Percentiles rank a stretch among this genome's conserved stretches.
phyloP scores from a whole-genome alignment of 2,329 filamentous ascomycete genomes.

The Mollisiaceae sp. region DNA sequence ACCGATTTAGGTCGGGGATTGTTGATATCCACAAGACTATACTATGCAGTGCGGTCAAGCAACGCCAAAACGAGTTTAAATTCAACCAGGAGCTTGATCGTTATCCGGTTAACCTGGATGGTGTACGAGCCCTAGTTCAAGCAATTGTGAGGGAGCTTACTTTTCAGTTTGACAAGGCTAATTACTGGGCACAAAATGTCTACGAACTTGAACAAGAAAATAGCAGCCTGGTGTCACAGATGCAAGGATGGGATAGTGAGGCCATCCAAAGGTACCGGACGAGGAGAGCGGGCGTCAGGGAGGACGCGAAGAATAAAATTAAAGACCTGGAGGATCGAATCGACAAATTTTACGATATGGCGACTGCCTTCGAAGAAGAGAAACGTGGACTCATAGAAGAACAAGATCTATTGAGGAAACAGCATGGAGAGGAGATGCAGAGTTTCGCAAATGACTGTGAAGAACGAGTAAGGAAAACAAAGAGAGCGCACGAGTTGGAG shows the following conservation, averaged over 20 bases:
- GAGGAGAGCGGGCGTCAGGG: not conserved
- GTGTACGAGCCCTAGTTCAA: not conserved
- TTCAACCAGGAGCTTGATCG: not conserved
- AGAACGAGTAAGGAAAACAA: not conserved
- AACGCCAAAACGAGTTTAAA: not conserved
- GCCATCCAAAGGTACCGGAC: not conserved
- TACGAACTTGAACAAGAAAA: not conserved
- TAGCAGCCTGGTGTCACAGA: not conserved
- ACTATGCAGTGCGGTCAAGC: not conserved
- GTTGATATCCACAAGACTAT: not conserved
- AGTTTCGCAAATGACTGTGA: not conserved
- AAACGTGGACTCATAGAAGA: not conserved
- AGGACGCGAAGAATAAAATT: not conserved
- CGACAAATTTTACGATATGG: not conserved
- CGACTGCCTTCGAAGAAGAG: not conserved
- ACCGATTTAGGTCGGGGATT: not conserved
- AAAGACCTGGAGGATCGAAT: not conserved
- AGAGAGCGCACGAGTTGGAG: not conserved
- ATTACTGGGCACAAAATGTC: not conserved
- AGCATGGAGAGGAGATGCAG: not conserved
- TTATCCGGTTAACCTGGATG: not conserved
- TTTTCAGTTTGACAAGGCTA: not conserved
- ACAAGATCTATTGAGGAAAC: not conserved
- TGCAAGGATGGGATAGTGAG: not conserved
- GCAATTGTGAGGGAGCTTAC: not conserved